Base-by-base conservation (phyloP, 2,329 filamentous ascomycete genomes). In the Arthrinium phaeospermum region DNA sequence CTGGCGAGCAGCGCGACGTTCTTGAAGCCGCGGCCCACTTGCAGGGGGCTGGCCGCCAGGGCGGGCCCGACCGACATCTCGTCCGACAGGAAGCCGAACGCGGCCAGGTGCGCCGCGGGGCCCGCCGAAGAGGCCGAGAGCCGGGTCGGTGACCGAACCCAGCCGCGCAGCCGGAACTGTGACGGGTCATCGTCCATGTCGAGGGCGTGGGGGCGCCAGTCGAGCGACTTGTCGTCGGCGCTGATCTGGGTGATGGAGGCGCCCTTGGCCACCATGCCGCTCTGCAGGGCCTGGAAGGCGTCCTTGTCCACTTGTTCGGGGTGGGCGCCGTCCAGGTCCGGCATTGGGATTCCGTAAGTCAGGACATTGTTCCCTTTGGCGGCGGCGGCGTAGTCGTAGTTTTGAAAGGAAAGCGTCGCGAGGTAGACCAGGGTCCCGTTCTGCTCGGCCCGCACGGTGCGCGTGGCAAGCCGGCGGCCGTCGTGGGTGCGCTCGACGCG, bases 401-500 rank as follows among this genome's bases (percentile, higher is more conserved):
- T 27, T 24, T 72, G 71, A 12, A 72, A 72, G 3, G 57, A 57
- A 13, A 72, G 47, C 0, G n/a, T 49, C 1, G 47, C n/a, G 22
- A 44, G 61, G 45, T 27, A 24, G 67, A 45, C 19, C 22, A 30
- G 30, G 45, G 16, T 47, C 45, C 16, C 45, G 45, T 34, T 57
- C 57, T 72, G 71, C 44, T 24, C n/a, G 12, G 68, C 71, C 22
- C 68, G 68, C n/a, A 72, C 71, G 14, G 68, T 45, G 7, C 71
- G 71, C 57, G 71, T 70, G 22, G 67, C 53, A 13, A 70, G 45
- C 13, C 44, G 53, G 13, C 71, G 71, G 16, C 71, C 71, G 57
- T 72, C 71, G 10, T 30, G 22, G 30, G 70, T 34, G 53, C 71
- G 68, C 53, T 72, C 71, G 27, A 72, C 68, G 30, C 57, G 53